Base-by-base conservation (phyloP, 176 grass and related monocot genomes). In the Zoysia pacifica region DNA sequence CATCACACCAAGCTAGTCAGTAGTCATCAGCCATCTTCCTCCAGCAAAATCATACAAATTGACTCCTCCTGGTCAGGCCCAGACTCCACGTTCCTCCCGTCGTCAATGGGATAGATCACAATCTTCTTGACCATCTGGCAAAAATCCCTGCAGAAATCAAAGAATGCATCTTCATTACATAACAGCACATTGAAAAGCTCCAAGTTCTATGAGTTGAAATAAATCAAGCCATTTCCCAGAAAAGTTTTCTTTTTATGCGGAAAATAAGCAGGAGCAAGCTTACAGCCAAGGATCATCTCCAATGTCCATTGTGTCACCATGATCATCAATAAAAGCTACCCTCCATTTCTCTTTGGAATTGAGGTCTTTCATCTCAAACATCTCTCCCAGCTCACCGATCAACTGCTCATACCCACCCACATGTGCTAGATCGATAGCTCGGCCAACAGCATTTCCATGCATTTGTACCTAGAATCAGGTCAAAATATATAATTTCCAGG, bases 261-360 rank as follows among this genome's bases (percentile, higher is more conserved):
- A 42, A 47, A 48, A 77, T 48, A 73, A 63, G 70, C 40, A 61
- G 50, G 82, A 67, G 41, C 68, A 75, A 69, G 60, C 86, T 82
- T 97, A 97, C 94, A 20, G 69, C 94, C 94, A 97, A 16, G 89
- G 84, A 82, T 91, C 87, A 58, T 84, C 89, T 67, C 94, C 79
- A 0, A 91, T 87, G 76, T 90, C 82, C 82, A 85, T 84, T 28
- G 73, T 85, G 60, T 90, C 91, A 10, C 83, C 83, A 48, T 94
- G 87, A 38, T 94, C 77, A 5, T 91, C 87, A 7, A 76, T 97
- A 82, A 94, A 97, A 77, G 90, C 69, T n/a, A 91, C 87, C 60
- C 90, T 79, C 82, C 85, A 91, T 87, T 91, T 93, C 55, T 84
- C 67, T 73, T 85, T 84, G 60, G 15, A 93, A 62, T 69, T 76